phyloP scores from a whole-genome alignment of 1,284 basidiomycete genomes.

The Paramarasmius palmivorus region DNA sequence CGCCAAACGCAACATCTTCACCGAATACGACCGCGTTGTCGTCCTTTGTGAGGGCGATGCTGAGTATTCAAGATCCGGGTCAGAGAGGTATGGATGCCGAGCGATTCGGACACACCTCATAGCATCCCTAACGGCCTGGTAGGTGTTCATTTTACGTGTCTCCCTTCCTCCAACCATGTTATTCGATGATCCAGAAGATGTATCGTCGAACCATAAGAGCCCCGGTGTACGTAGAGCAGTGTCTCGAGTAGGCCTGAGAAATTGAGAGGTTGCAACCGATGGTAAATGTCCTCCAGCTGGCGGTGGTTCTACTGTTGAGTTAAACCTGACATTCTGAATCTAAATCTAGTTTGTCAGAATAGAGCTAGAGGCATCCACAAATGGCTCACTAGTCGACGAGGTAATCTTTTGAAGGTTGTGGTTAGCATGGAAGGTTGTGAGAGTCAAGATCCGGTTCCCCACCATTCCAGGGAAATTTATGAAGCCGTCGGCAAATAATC shows the following conservation, averaged over 20 bases:
- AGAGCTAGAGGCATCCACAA: constrained; percentile 15
- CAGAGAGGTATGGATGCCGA: not conserved
- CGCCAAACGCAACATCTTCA: constrained; percentile 92
- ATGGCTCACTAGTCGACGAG: constrained; percentile 8
- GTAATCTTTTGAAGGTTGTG: constrained; percentile 24
- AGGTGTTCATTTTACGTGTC: constrained; percentile 89
- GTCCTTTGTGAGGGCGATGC: constrained; percentile 83
- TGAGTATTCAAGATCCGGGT: constrained; percentile 25
- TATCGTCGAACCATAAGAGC: constrained; percentile 69
- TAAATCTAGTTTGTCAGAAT: too few species aligned
- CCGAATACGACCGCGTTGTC: constrained; percentile 89
- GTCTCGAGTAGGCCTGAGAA: constrained; percentile 66
- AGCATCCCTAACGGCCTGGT: constrained; percentile 88
- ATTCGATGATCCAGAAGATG: constrained; percentile 39
- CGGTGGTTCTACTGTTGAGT: constrained; percentile 57
- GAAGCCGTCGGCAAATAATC: not conserved
- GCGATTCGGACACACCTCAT: constrained; percentile 57
- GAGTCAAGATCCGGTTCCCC: constrained; percentile 42
- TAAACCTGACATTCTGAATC: constrained; percentile 38
- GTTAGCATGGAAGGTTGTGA: constrained; percentile 30
- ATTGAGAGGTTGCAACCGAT: constrained; percentile 63
- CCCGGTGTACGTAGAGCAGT: constrained; percentile 72
- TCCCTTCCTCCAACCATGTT: constrained; percentile 73
- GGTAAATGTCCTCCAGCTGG: constrained; percentile 75
- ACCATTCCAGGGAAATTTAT: not conserved